Evolutionary conservation across 1,284 basidiomycete species (phyloP).

Genomic region (Peniophora sp.): DNA sequence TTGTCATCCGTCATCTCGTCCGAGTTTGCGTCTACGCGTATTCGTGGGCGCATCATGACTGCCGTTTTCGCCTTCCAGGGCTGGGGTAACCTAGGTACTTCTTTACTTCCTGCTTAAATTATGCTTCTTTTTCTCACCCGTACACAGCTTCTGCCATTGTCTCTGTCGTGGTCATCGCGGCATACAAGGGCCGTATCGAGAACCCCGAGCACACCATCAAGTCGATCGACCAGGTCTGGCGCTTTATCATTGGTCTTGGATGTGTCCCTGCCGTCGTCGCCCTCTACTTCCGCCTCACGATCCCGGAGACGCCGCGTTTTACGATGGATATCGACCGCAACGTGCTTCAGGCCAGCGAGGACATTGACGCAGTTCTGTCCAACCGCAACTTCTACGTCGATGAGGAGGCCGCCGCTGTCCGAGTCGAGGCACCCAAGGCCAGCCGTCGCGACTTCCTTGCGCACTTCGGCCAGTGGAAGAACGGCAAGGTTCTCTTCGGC

Average conservation of each 20-base stretch:
- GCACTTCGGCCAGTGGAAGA: slow-evolving; percentile 58
- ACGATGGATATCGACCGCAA: slow-evolving; percentile 89
- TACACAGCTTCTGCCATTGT: slow-evolving; percentile 56
- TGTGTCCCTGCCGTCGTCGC: slow-evolving; percentile 61
- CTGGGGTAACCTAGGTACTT: slow-evolving; percentile 60
- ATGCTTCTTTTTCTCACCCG: slow-evolving; percentile 13
- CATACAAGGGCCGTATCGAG: slow-evolving; percentile 60
- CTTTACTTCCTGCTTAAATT: slow-evolving; percentile 7
- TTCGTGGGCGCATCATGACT: slow-evolving; percentile 67
- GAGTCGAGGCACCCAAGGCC: slow-evolving; percentile 59
- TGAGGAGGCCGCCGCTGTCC: slow-evolving; percentile 47
- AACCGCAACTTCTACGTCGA: slow-evolving; percentile 46
- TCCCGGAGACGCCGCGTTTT: slow-evolving; percentile 78
- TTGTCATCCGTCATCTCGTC: slow-evolving; percentile 60
- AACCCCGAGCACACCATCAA: slow-evolving; percentile 34
- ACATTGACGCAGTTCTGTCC: slow-evolving; percentile 59
- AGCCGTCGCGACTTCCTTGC: slow-evolving; percentile 52
- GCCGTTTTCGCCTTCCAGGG: slow-evolving; percentile 65
- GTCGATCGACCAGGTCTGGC: slow-evolving; percentile 58
- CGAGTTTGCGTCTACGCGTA: slow-evolving; percentile 71
- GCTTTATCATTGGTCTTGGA: slow-evolving; percentile 65
- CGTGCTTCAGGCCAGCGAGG: slow-evolving; percentile 61
- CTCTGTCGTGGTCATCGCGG: slow-evolving; percentile 57
- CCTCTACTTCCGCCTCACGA: slow-evolving; percentile 72
- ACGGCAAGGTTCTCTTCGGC: slow-evolving; percentile 60